Base-by-base conservation (phyloP, 176 grass and related monocot species). In the Triticum timopheevii region DNA sequence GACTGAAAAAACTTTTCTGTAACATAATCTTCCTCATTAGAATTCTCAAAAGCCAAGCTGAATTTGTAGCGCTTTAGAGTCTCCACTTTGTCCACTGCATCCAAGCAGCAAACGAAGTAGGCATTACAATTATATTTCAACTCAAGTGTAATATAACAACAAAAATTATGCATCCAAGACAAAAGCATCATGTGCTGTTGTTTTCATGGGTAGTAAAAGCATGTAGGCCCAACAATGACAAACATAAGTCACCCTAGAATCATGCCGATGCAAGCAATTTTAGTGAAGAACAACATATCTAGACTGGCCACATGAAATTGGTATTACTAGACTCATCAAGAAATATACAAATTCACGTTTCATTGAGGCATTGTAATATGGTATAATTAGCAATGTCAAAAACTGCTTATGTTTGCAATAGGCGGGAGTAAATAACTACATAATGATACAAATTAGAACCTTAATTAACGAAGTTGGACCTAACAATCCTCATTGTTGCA, bases 31-130 rank as follows among this genome's bases (percentile, higher is more conserved):
- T 99, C 97, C 88, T 99, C 97, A 0, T 94, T 99, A 59, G 97
- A 99, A 87, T 99, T 99, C 88, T 99, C 97, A 90, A 99, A 99
- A 44, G 94, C 97, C 82, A 99, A 93, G 86, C 97, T 99, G 86
- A 99, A 99, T 91, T 93, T 99, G 88, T 99, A 99, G 69, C 28
- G 86, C 87, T 93, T 96, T 80, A 99, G 87, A 59, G 97, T 75
- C 54, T 96, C 87, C 59, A 96, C 82, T 90, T 99, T 99, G 87
- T 99, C 94, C 80, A 96, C 97, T 96, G 88, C 69, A 93, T 31
- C 34, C 61, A 87, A 59, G 77, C 31, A 87, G 65, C 47, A 94
- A 66, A 69, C 59, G 73, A 45, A 77, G 54, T 72, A 24, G 27
- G 13, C 12, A 86, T 19, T 58, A 50, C 45, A 54, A 54, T 54